Conservation (phyloP, 2,329 filamentous ascomycete species). For the Teratosphaeria viscida region DNA sequence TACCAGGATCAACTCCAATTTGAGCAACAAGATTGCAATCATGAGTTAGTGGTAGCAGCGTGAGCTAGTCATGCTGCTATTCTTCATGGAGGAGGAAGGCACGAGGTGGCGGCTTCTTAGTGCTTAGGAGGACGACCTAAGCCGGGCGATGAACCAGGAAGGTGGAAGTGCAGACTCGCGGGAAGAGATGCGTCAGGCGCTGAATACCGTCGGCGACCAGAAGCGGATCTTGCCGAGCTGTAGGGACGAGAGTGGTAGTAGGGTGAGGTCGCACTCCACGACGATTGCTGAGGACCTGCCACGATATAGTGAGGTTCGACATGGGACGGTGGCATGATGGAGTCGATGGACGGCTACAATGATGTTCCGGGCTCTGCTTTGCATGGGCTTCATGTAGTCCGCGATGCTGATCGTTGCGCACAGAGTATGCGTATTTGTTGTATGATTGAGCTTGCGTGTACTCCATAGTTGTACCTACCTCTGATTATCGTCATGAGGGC, state of each 20-base stretch:
- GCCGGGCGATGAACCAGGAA: not conserved
- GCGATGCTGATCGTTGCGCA: no score
- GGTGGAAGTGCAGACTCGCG: not conserved
- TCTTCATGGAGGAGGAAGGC: not conserved
- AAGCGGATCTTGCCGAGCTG: not conserved
- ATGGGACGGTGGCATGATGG: not conserved
- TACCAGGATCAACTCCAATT: not conserved
- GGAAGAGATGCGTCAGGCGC: not conserved
- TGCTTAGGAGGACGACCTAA: not conserved
- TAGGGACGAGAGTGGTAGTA: not conserved
- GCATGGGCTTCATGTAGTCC: not conserved
- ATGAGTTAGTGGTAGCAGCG: not conserved
- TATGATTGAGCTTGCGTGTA: not conserved
- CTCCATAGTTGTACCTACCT: no score
- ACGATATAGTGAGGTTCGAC: not conserved
- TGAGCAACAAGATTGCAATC: not conserved
- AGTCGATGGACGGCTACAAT: not conserved
- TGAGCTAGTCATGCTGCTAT: not conserved
- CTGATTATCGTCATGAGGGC: no score
- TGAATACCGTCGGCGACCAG: not conserved
- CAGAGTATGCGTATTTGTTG: not conserved
- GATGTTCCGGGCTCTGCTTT: not conserved
- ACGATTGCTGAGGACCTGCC: not conserved
- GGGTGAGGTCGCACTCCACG: not conserved
- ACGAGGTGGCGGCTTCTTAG: not conserved